Conservation (phyloP, 1,139 yeast species). For the Blastobotrys niveus region DNA sequence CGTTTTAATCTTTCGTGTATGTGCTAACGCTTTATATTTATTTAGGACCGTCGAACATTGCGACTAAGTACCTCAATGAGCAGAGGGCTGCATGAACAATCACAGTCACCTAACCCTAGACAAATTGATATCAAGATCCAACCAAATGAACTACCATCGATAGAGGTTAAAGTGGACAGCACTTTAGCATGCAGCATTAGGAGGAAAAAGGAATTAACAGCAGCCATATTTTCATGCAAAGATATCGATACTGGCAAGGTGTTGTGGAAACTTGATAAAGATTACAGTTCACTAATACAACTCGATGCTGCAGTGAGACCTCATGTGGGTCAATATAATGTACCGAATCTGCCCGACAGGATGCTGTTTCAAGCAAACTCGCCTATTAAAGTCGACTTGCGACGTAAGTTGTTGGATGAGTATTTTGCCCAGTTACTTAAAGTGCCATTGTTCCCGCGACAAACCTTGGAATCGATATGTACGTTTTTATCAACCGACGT, state of each 20-base stretch:
- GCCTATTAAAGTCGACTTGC: slow-evolving; percentile 60
- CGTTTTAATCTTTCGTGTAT: too few relatives aligned
- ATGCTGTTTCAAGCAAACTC: slow-evolving; percentile 49
- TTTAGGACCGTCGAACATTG: slow-evolving; percentile 1
- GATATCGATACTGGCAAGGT: slow-evolving; percentile 58
- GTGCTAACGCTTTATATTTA: background rate
- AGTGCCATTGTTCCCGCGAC: slow-evolving; percentile 54
- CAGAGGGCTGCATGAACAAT: slow-evolving; percentile 1
- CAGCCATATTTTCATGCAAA: slow-evolving; percentile 3
- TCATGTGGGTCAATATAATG: slow-evolving; percentile 44
- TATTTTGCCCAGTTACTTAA: slow-evolving; percentile 54
- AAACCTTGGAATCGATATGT: slow-evolving; percentile 51
- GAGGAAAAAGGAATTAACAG: background rate
- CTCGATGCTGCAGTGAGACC: slow-evolving; percentile 56
- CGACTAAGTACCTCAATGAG: slow-evolving; percentile 1
- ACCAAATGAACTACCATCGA: slow-evolving; percentile 12
- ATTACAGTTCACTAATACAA: slow-evolving; percentile 47
- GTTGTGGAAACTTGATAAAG: slow-evolving; percentile 67
- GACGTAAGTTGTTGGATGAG: slow-evolving; percentile 51
- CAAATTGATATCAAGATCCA: slow-evolving; percentile 3
- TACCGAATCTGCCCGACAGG: slow-evolving; percentile 60
- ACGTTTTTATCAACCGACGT: slow-evolving; percentile 52
- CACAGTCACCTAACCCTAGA: too few relatives aligned
- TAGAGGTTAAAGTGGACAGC: slow-evolving; percentile 6
- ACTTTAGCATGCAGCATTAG: slow-evolving; percentile 5